phyloP scores from a whole-genome alignment of 2,329 filamentous ascomycete species.

The Scedosporium apiospermum region DNA sequence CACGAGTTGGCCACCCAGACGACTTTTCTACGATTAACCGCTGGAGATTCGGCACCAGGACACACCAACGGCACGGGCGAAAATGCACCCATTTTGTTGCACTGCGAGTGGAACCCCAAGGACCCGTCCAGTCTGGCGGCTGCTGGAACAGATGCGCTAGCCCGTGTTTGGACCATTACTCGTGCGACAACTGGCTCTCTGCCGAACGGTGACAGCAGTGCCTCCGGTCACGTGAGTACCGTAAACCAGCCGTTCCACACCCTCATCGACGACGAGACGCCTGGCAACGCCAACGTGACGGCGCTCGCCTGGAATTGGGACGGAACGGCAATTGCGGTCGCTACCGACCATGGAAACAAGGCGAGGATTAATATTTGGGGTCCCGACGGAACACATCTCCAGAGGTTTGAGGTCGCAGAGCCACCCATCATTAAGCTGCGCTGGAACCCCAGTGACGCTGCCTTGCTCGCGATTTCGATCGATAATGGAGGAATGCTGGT shows the following conservation, averaged over 20 bases:
- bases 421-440: constrained; percentile 52
- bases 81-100: constrained; percentile 52
- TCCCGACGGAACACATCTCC: constrained; percentile 39
- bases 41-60: constrained; percentile 25
- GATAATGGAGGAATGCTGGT: constrained; percentile 43
- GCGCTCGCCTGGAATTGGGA: constrained; percentile 52
- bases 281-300: constrained; percentile 43
- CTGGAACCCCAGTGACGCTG: constrained; percentile 47
- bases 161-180: constrained; percentile 57
- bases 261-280: constrained; percentile 44
- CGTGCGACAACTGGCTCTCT: constrained; percentile 32
- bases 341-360: constrained; percentile 43
- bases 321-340: constrained; percentile 46
- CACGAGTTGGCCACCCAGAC: constrained; percentile 49
- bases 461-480: constrained; percentile 45
- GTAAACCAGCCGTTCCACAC: constrained; percentile 31
- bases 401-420: constrained; percentile 47
- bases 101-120: constrained; percentile 60
- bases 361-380: constrained; percentile 47
- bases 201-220: constrained; percentile 6
- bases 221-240: constrained; percentile 31
- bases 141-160: constrained; percentile 61
- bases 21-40: constrained; percentile 44
- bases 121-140: constrained; percentile 57
- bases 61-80: constrained; percentile 26